Evolutionary conservation across 2,329 filamentous ascomycete genomes (phyloP), one percentile per base, ranked within the genome.

Genomic region (Macroventuria anomochaeta): DNA sequence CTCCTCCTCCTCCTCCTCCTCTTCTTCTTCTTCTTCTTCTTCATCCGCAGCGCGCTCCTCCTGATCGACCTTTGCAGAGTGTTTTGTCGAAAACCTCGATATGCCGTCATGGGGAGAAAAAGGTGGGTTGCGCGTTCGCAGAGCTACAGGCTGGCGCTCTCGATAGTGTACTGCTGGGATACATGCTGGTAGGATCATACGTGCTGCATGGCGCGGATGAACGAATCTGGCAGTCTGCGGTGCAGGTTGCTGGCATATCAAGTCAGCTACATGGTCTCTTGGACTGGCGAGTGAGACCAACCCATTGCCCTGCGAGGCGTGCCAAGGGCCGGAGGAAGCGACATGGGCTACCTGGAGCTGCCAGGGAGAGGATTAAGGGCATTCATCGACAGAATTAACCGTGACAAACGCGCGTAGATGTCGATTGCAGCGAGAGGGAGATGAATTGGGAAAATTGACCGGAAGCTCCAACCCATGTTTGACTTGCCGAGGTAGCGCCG

Each of bases 301-400:
- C 64, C 53, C 56, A 55, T 47, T 47, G 46, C 29, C 26, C 17
- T 52, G 55, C 44, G 26, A 62, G 50, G 46, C 55, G 60, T 53
- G 59, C 55, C 41, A 42, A 38, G 53, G 48, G 44, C 39, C 58
- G 51, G 44, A 60, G 55, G 46, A 61, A 54, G 61, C 67, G 61
- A 55, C 58, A 57, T 31, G 59, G 55, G 60, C 68, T 71, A 70
- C 72, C 66, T 70, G 64, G 62, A 63, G 62, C 62, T 57, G 59
- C 64, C 66, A 71, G 67, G 61, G 43, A 62, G 49, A 63, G 53
- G 57, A 60, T 55, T 49, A 66, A 65, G 70, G 66, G 71, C 72
- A 75, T 75, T 75, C 72, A 75, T 74, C 60, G 69, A 72, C 61
- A 57, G 57, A 37, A 49, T 43, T 37, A 34, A 44, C 50, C 36